Evolutionary conservation across 2,329 filamentous ascomycete genomes (phyloP).

Genomic region (Trichophyton verrucosum): DNA sequence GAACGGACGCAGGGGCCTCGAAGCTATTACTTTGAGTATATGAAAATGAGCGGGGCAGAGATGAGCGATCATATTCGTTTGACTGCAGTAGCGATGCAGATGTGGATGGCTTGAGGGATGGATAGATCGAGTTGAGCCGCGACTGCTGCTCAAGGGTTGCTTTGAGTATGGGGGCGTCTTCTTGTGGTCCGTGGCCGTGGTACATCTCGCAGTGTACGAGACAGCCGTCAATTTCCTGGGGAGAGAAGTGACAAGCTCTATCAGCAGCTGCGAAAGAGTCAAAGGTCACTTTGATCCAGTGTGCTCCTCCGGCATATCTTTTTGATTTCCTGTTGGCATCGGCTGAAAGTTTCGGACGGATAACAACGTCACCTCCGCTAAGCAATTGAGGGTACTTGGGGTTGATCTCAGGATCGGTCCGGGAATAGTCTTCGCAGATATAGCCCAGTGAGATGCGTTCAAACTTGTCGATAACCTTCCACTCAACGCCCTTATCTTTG

Average conservation of each 20-base stretch:
- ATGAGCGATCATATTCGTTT: slow-evolving; percentile 24
- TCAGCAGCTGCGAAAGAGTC: slow-evolving; percentile 61
- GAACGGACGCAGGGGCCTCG: slow-evolving; percentile 24
- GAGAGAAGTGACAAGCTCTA: slow-evolving; percentile 55
- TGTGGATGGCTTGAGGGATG: slow-evolving; percentile 26
- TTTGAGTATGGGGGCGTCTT: slow-evolving; percentile 52
- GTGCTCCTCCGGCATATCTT: slow-evolving; percentile 66
- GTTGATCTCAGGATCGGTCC: slow-evolving; percentile 61
- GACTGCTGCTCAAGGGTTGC: slow-evolving; percentile 20
- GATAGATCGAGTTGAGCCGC: slow-evolving; percentile 18
- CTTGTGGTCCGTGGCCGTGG: slow-evolving; percentile 49
- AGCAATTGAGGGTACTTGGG: slow-evolving; percentile 60
- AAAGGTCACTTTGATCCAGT: slow-evolving; percentile 86
- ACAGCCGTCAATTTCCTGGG: slow-evolving; percentile 58
- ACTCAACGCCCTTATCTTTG: slow-evolving; percentile 52
- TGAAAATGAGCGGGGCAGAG: slow-evolving; percentile 26
- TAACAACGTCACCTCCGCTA: slow-evolving; percentile 58
- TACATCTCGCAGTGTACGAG: slow-evolving; percentile 61
- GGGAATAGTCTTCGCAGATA: slow-evolving; percentile 87
- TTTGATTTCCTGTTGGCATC: slow-evolving; percentile 70
- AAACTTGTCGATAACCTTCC: slow-evolving; percentile 79
- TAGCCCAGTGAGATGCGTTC: slow-evolving; percentile 67
- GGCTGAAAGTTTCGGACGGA: slow-evolving; percentile 53
- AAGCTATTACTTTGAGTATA: slow-evolving; percentile 12
- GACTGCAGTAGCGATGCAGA: slow-evolving; percentile 24